These are phyloP conservation scores for Penicillium soppii DNA, from an alignment of 495 filamentous ascomycete species.

Conservation along the genomic window DNA sequence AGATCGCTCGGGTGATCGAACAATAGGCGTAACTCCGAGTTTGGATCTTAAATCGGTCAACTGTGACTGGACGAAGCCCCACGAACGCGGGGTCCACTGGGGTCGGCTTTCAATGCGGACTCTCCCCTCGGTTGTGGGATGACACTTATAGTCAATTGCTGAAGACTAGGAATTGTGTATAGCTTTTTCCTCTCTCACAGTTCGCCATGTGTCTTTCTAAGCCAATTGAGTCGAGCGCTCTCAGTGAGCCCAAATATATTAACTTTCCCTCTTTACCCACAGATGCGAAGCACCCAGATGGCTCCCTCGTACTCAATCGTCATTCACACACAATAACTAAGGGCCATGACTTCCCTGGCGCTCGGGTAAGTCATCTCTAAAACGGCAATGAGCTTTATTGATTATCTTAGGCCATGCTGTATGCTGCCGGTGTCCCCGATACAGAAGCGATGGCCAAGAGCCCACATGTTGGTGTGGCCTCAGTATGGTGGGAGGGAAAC, in stretches of 20 bases:
- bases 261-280: conserved; percentile 59
- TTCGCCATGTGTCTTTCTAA: conserved; percentile 27
- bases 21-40: conserved; percentile 31
- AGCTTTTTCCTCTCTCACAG: neutral
- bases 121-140: conserved; percentile 2
- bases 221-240: conserved; percentile 18
- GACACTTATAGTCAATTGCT: neutral
- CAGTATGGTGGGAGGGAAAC: conserved; percentile 98
- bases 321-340: conserved; percentile 71
- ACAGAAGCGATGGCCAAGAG: conserved; percentile 82
- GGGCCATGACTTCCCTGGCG: conserved; percentile 90
- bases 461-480: conserved; percentile 86
- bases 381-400: neutral
- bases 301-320: conserved; percentile 64
- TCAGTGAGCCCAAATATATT: conserved; percentile 55
- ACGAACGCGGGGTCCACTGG: conserved; percentile 21
- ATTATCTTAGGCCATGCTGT: conserved; percentile 79
- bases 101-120: conserved; percentile 25
- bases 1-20: conserved; percentile 3
- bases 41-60: conserved; percentile 15
- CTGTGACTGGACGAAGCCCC: conserved; percentile 15
- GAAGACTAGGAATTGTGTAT: neutral
- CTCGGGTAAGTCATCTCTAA: conserved; percentile 59
- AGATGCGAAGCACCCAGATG: conserved; percentile 56
- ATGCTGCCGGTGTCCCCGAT: conserved; percentile 86